These are phyloP conservation scores for Chrysosporium queenslandicum DNA, from an alignment of 2,329 filamentous ascomycete species.

Conservation along the genomic window DNA sequence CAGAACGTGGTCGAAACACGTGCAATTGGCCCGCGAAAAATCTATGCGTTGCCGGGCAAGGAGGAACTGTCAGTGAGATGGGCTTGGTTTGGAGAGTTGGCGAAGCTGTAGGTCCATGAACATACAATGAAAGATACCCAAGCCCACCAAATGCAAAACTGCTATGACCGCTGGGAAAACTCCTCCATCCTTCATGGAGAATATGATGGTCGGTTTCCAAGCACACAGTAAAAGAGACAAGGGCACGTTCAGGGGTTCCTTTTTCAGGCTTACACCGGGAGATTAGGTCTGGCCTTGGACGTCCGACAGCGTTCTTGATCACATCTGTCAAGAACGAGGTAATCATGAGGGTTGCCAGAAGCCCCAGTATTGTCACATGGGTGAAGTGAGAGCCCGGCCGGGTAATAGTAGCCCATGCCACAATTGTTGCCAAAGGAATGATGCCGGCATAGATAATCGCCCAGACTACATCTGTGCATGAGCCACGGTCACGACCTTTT, in stretches of 20 bases:
- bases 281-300: conserved; percentile 77
- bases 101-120: background rate
- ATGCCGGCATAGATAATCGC: conserved; percentile 70
- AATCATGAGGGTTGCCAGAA: conserved; percentile 65
- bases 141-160: conserved; percentile 53
- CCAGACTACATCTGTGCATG: conserved; percentile 20
- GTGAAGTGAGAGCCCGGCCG: conserved; percentile 64
- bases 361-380: conserved; percentile 74
- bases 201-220: conserved; percentile 45
- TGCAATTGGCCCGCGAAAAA: conserved; percentile 48
- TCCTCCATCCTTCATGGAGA: conserved; percentile 55
- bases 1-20: conserved; percentile 48
- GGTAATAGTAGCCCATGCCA: conserved; percentile 53
- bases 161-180: conserved; percentile 54
- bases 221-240: conserved; percentile 43
- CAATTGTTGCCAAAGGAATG: conserved; percentile 57
- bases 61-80: background rate
- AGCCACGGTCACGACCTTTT: background rate
- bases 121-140: conserved; percentile 47
- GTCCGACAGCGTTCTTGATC: conserved; percentile 77
- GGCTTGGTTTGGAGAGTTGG: background rate
- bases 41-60: conserved; percentile 19
- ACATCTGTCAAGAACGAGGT: conserved; percentile 78
- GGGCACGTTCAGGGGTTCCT: conserved; percentile 45
- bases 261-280: conserved; percentile 68